phyloP scores from a whole-genome alignment of 345 rosid species.

The Populus alba region DNA sequence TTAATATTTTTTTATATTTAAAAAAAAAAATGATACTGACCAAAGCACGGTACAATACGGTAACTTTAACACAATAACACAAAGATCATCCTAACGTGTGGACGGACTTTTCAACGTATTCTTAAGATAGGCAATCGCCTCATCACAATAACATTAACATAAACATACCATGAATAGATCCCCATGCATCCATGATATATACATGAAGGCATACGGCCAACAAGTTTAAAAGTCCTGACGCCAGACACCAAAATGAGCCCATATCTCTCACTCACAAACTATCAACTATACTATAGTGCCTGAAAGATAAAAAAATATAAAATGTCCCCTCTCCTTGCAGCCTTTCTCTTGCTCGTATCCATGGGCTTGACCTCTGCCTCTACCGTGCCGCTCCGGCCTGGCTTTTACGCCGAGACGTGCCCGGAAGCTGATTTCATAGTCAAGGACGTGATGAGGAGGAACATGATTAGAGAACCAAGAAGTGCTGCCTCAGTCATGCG shows the following conservation, averaged over 20 bases:
- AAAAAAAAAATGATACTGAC: too few species aligned
- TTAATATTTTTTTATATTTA: too few species aligned
- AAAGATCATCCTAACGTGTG: too few species aligned
- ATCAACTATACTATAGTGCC: neutral
- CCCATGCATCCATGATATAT: neutral
- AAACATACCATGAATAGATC: neutral
- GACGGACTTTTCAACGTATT: neutral
- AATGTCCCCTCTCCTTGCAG: conserved; percentile 17
- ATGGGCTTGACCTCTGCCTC: conserved; percentile 14
- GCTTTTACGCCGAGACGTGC: conserved; percentile 67
- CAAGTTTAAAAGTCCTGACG: conserved; percentile 3
- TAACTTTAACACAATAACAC: too few species aligned
- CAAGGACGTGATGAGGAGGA: conserved; percentile 53
- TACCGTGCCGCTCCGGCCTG: conserved; percentile 43
- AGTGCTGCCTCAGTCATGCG: conserved; percentile 94
- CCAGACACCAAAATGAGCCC: conserved; percentile 2
- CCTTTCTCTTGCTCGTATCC: conserved; percentile 26
- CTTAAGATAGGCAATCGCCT: neutral
- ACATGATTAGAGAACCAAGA: conserved; percentile 64
- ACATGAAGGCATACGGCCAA: conserved; percentile 2
- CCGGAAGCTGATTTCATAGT: conserved; percentile 72
- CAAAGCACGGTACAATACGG: too few species aligned
- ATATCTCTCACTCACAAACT: neutral
- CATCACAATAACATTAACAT: too few species aligned
- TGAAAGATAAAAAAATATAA: neutral